Evolutionary conservation across 352 stramenopile genomes (phyloP).

Genomic region (Albugo laibachii): DNA sequence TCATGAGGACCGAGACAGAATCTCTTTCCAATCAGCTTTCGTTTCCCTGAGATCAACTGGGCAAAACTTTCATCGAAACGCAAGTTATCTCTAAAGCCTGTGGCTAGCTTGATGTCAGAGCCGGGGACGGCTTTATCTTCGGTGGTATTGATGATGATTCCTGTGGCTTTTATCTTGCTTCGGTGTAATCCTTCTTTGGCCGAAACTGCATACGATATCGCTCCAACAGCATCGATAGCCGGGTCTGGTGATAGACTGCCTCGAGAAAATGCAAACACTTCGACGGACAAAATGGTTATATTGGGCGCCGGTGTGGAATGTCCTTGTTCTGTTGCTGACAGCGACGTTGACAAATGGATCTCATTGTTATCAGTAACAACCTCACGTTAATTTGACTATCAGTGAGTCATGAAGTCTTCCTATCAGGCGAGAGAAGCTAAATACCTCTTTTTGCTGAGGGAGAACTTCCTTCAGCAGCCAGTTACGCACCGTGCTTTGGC

Average conservation of each 20-base stretch:
- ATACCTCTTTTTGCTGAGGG: neutral
- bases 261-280: slow-evolving; percentile 39
- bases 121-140: slow-evolving; percentile 9
- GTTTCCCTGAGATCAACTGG: neutral
- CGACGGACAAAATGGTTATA: slow-evolving; percentile 59
- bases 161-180: slow-evolving; percentile 24
- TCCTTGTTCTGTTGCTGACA: too few relatives aligned
- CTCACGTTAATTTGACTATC: too few relatives aligned
- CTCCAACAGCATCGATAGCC: slow-evolving; percentile 30
- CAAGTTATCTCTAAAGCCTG: slow-evolving; percentile 1
- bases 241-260: slow-evolving; percentile 50
- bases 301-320: slow-evolving; percentile 23
- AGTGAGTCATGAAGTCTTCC: too few relatives aligned
- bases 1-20: slow-evolving; percentile 8
- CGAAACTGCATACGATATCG: slow-evolving; percentile 47
- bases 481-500: slow-evolving; percentile 8
- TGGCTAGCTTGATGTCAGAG: slow-evolving; percentile 8
- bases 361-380: neutral
- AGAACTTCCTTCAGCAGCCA: slow-evolving; percentile 14
- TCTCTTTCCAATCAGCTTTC: neutral
- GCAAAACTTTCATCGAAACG: neutral
- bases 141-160: slow-evolving; percentile 19
- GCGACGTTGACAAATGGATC: too few relatives aligned
- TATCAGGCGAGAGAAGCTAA: neutral
- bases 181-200: slow-evolving; percentile 42